phyloP scores from a whole-genome alignment of 2,329 filamentous ascomycete genomes.

The Alternaria longipes region DNA sequence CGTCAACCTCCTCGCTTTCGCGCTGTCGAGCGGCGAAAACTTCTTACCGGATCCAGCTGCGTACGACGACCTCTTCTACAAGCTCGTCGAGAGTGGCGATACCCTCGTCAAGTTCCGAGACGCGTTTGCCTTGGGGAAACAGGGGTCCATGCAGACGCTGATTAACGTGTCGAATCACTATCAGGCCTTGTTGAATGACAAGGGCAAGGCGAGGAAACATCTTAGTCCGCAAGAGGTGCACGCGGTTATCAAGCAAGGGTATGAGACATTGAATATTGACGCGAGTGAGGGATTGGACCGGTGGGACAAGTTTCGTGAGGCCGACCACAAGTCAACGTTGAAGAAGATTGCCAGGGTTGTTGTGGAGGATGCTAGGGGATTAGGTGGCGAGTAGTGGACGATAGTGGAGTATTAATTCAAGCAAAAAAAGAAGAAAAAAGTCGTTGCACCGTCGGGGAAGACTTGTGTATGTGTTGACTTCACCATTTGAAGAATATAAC shows the following conservation, averaged over 20 bases:
- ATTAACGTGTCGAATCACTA: constrained; percentile 87
- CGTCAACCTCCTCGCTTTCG: constrained; percentile 83
- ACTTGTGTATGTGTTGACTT: too few species aligned
- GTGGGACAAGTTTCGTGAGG: constrained; percentile 88
- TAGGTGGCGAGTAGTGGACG: constrained; percentile 48
- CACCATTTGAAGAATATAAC: too few species aligned
- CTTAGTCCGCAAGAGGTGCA: constrained; percentile 85
- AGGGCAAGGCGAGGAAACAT: constrained; percentile 65
- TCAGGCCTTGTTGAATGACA: constrained; percentile 75
- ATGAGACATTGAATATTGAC: constrained; percentile 92
- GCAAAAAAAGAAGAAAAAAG: too few species aligned
- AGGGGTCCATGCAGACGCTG: constrained; percentile 78
- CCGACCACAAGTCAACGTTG: constrained; percentile 81
- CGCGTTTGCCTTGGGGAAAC: constrained; percentile 64
- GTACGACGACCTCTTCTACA: constrained; percentile 98
- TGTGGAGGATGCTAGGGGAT: constrained; percentile 71
- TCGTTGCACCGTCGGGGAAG: too few species aligned
- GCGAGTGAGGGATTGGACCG: constrained; percentile 85
- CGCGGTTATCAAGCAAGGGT: constrained; percentile 93
- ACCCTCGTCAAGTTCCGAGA: constrained; percentile 83
- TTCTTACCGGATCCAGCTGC: constrained; percentile 87
- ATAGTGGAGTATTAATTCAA: too few species aligned
- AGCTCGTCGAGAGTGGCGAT: constrained; percentile 91
- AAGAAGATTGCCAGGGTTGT: constrained; percentile 87
- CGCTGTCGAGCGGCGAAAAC: constrained; percentile 84